Conservation (phyloP, 495 filamentous ascomycete genomes). For the Podospora tetraspora region DNA sequence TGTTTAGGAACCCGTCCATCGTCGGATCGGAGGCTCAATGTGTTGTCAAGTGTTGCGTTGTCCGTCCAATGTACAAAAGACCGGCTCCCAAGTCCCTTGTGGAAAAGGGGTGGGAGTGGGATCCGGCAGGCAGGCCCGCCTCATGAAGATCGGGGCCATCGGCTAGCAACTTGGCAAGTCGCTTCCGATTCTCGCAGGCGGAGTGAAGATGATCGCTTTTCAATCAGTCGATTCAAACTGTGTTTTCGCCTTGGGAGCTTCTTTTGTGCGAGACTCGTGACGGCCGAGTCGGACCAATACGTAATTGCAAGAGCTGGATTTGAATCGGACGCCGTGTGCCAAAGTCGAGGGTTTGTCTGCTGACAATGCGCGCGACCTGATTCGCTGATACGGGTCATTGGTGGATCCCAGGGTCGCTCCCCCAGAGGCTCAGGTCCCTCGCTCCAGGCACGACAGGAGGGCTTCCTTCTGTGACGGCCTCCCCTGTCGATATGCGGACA, state of each 20-base stretch:
- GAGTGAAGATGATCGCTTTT: not conserved
- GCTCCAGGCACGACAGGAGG: not conserved
- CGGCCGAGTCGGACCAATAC: not conserved
- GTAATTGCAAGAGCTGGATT: not conserved
- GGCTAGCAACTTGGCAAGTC: not conserved
- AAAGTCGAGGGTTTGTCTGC: slow-evolving; percentile 16
- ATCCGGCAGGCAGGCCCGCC: not conserved
- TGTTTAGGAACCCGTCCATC: not conserved
- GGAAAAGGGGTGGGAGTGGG: not conserved
- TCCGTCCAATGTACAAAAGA: not conserved
- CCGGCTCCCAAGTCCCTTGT: not conserved
- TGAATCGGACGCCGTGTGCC: not conserved
- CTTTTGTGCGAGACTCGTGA: not conserved
- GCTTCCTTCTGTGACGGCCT: not conserved
- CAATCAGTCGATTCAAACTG: not conserved
- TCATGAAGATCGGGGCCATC: not conserved
- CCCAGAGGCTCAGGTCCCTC: slow-evolving; percentile 7
- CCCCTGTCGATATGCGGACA: not conserved
- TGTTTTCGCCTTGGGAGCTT: not conserved
- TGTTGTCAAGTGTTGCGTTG: not conserved
- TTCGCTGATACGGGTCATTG: slow-evolving; percentile 11
- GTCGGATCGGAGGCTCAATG: not conserved
- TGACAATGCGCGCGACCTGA: slow-evolving; percentile 27
- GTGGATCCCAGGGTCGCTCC: slow-evolving; percentile 12
- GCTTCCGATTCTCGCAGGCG: not conserved